Evolutionary conservation across 352 stramenopile species (phyloP).

Genomic region (Phytophthora fragariae): DNA sequence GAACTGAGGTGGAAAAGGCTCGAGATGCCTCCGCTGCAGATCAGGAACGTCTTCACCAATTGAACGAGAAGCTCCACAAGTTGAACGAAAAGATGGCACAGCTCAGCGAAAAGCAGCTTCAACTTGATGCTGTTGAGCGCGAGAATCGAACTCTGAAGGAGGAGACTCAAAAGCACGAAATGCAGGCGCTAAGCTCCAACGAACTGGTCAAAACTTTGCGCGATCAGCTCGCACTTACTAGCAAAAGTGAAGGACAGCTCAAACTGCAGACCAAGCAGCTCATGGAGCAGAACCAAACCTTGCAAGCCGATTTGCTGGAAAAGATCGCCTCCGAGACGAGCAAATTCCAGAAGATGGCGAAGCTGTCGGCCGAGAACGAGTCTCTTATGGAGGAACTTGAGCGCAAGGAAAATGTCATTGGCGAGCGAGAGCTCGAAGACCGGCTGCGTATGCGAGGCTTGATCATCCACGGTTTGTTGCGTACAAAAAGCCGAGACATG

Average conservation of each 20-base stretch:
- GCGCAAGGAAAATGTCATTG: slow-evolving; percentile 46
- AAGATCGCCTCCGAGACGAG: slow-evolving; percentile 70
- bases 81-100: slow-evolving; percentile 43
- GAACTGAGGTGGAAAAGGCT: slow-evolving; percentile 29
- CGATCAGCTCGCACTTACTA: slow-evolving; percentile 60
- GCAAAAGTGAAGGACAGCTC: slow-evolving; percentile 71
- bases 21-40: slow-evolving; percentile 23
- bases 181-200: slow-evolving; percentile 62
- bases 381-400: slow-evolving; percentile 61
- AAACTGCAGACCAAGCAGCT: slow-evolving; percentile 77
- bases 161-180: slow-evolving; percentile 65
- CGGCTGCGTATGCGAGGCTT: slow-evolving; percentile 36
- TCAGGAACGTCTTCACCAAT: slow-evolving; percentile 40
- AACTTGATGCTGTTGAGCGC: slow-evolving; percentile 54
- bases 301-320: slow-evolving; percentile 71
- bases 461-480: slow-evolving; percentile 43
- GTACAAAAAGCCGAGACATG: slow-evolving; percentile 40
- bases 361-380: slow-evolving; percentile 67
- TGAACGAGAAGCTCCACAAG: slow-evolving; percentile 51
- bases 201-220: slow-evolving; percentile 62
- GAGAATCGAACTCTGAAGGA: slow-evolving; percentile 71
- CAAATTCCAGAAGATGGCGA: slow-evolving; percentile 77
- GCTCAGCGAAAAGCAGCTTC: slow-evolving; percentile 47
- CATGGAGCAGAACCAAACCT: slow-evolving; percentile 72
- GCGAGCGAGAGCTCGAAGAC: slow-evolving; percentile 39